These are phyloP conservation scores for Ulvella scutata DNA, from an alignment of 139 green algal species.

Conservation along the genomic window DNA sequence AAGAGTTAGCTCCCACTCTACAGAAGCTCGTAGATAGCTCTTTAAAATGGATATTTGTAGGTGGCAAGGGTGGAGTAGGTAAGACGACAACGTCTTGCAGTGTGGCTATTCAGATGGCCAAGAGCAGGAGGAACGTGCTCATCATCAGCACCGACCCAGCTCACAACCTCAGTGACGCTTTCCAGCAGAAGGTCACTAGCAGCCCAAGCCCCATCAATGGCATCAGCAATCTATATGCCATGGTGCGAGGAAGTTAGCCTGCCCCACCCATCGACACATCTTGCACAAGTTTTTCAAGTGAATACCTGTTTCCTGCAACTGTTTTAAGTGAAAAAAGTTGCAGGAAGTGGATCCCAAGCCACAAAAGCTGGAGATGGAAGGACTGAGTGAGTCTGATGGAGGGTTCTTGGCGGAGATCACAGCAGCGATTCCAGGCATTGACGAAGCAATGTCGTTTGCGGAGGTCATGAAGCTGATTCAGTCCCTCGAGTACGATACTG, in stretches of 20 bases:
- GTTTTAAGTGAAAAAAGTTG: too few relatives aligned
- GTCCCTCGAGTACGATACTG: constrained; percentile 80
- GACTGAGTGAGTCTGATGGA: constrained; percentile 11
- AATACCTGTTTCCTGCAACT: too few relatives aligned
- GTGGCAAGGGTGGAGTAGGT: constrained; percentile 81
- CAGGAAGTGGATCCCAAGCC: constrained; percentile 90
- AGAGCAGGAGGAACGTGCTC: constrained; percentile 61
- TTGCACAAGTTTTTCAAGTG: background rate
- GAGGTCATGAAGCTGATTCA: constrained; percentile 97
- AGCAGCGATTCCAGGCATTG: constrained; percentile 83
- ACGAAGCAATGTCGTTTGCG: constrained; percentile 95
- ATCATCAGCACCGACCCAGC: constrained; percentile 94
- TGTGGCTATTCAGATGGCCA: constrained; percentile 73
- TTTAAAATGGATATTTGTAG: constrained; percentile 94
- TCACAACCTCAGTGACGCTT: constrained; percentile 92
- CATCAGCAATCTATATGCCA: constrained; percentile 86
- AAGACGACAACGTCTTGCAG: constrained; percentile 81
- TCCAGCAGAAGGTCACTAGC: constrained; percentile 88
- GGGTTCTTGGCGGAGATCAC: constrained; percentile 73
- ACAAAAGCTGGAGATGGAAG: constrained; percentile 49
- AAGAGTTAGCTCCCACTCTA: constrained; percentile 53
- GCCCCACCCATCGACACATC: background rate
- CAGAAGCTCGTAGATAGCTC: constrained; percentile 66
- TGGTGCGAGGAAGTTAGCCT: constrained; percentile 42
- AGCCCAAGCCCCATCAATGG: constrained; percentile 63